Percentiles rank a stretch among this genome's conserved stretches.
phyloP scores from a whole-genome alignment of 2,329 filamentous ascomycete genomes.

The Emericellopsis cladophorae region DNA sequence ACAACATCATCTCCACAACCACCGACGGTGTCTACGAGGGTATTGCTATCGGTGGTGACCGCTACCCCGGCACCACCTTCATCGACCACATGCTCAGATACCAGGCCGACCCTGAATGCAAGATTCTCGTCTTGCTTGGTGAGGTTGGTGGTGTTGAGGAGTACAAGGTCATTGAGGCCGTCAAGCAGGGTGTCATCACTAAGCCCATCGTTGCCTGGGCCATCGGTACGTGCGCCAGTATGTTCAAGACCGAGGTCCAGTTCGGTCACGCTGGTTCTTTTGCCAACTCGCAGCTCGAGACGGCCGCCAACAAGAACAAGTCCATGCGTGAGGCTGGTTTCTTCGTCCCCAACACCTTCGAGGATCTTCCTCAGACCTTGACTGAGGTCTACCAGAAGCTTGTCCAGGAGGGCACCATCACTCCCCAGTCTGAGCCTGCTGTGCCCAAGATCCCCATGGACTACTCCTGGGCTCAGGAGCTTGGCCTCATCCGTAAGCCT shows the following conservation, averaged over 20 bases:
- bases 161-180: slow-evolving; percentile 97
- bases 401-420: slow-evolving; percentile 73
- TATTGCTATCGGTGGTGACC: slow-evolving; percentile 97
- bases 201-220: slow-evolving; percentile 99
- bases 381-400: slow-evolving; percentile 78
- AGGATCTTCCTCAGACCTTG: slow-evolving; percentile 75
- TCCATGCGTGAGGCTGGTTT: slow-evolving; percentile 91
- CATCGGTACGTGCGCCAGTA: slow-evolving; percentile 96
- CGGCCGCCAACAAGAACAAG: slow-evolving; percentile 93
- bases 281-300: slow-evolving; percentile 98
- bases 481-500: slow-evolving; percentile 98
- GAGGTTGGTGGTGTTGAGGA: slow-evolving; percentile 99
- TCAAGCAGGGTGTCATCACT: slow-evolving; percentile 87
- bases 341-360: slow-evolving; percentile 89
- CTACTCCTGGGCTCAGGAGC: slow-evolving; percentile 99
- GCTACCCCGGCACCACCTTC: slow-evolving; percentile 97
- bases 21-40: slow-evolving; percentile 98
- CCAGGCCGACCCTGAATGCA: slow-evolving; percentile 93
- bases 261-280: slow-evolving; percentile 98
- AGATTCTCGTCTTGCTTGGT: slow-evolving; percentile 89
- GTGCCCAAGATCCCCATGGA: slow-evolving; percentile 99
- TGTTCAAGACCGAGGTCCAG: slow-evolving; percentile 99
- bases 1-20: slow-evolving; percentile 96
- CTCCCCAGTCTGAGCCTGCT: slow-evolving; percentile 74
- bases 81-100: slow-evolving; percentile 97